Conservation (phyloP, 805 yeast species). For the Ogataea nitratoaversa region DNA sequence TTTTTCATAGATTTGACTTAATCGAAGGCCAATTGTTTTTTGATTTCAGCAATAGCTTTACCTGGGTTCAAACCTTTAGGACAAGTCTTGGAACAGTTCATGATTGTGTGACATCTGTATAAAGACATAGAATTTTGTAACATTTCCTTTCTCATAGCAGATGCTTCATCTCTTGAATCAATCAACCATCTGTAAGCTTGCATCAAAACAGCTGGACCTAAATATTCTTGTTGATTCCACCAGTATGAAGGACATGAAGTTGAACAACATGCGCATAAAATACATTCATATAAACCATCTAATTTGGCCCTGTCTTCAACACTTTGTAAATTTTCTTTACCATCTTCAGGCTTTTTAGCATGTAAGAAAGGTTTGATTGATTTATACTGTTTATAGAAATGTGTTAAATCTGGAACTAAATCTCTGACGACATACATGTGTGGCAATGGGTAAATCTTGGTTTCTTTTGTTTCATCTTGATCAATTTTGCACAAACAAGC, state of each 20-base stretch:
- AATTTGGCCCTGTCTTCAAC: conserved; percentile 91
- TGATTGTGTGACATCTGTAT: conserved; percentile 98
- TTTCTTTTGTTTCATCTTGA: conserved; percentile 64
- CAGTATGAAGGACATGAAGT: conserved; percentile 99
- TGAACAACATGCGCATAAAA: conserved; percentile 97
- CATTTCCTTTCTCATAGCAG: conserved; percentile 75
- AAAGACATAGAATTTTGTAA: conserved; percentile 95
- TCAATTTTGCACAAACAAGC: conserved; percentile 96
- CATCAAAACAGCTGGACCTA: conserved; percentile 98
- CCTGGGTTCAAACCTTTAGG: conserved; percentile 99
- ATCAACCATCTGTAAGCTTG: conserved; percentile 99
- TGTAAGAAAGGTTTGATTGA: conserved; percentile 96
- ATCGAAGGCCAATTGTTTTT: conserved; percentile 84
- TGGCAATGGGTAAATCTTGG: conserved; percentile 93
- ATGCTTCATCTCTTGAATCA: conserved; percentile 94
- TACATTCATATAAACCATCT: conserved; percentile 97
- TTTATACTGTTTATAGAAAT: conserved; percentile 97
- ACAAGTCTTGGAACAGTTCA: conserved; percentile 98
- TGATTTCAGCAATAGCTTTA: conserved; percentile 93
- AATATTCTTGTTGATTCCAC: conserved; percentile 99
- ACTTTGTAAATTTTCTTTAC: conserved; percentile 87
- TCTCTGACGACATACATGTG: conserved; percentile 98
- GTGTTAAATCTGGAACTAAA: conserved; percentile 95
- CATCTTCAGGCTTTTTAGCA: conserved; percentile 80
- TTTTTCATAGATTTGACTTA: conserved; percentile 23